A percentile compares a stretch with the other conserved stretches of the same genome.
Evolutionary conservation across 495 filamentous ascomycete species (phyloP).

Genomic region (Sphaerosporella brunnea): DNA sequence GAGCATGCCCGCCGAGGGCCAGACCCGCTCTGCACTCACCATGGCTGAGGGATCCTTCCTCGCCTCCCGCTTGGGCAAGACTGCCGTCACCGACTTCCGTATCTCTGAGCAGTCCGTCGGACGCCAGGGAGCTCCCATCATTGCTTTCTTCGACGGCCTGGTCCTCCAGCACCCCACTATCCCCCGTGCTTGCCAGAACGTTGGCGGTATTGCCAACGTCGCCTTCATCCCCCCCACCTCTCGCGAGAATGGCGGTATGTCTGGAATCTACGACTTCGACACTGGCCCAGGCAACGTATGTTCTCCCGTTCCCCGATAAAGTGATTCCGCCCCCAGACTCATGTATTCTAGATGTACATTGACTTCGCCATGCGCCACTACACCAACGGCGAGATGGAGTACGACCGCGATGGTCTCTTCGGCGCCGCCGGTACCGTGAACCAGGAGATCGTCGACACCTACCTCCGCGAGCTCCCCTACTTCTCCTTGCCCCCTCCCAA

Average conservation of each 20-base stretch:
- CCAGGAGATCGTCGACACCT: slow-evolving; percentile 37
- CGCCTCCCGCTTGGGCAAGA: slow-evolving; percentile 29
- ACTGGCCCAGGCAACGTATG: slow-evolving; percentile 32
- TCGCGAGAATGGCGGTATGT: slow-evolving; percentile 29
- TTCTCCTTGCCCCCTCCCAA: slow-evolving; percentile 36
- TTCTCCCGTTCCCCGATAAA: no score
- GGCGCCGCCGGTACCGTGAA: slow-evolving; percentile 35
- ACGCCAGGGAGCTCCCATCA: slow-evolving; percentile 33
- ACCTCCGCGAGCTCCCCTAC: slow-evolving; percentile 32
- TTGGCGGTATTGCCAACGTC: slow-evolving; percentile 42
- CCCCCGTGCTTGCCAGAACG: slow-evolving; percentile 40
- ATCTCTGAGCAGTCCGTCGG: slow-evolving; percentile 32
- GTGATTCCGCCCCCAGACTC: not conserved
- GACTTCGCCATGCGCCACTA: slow-evolving; percentile 33
- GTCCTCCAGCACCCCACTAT: slow-evolving; percentile 40
- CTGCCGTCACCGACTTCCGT: slow-evolving; percentile 32
- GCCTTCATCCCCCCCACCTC: slow-evolving; percentile 41
- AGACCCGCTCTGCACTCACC: slow-evolving; percentile 34
- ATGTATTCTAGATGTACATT: slow-evolving; percentile 25
- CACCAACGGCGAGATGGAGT: slow-evolving; percentile 31
- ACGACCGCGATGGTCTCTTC: slow-evolving; percentile 36
- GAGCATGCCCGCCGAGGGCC: slow-evolving; percentile 34
- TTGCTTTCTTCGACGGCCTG: slow-evolving; percentile 36
- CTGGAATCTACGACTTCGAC: slow-evolving; percentile 38
- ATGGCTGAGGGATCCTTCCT: slow-evolving; percentile 33